Evolutionary conservation across 108 stramenopile genomes (phyloP), one percentile per base, ranked within the genome.

Genomic region (Discostella stelligeroides): DNA sequence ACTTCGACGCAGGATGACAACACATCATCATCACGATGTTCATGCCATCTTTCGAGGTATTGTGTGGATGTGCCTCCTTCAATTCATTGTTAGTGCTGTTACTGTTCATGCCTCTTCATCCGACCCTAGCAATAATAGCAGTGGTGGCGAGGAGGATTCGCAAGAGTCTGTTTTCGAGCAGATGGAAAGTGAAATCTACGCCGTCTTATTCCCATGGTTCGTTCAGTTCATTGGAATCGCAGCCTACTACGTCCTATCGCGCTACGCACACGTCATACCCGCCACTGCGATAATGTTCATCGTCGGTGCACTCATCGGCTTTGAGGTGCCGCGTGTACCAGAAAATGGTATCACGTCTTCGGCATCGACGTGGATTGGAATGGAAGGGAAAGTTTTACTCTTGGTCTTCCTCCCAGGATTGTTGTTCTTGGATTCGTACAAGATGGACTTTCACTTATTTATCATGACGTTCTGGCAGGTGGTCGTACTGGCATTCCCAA

Each of bases 401-500:
- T 1, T 67, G 10, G 45, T 67, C 10, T 79, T 79, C 28, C 77
- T 79, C 18, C 77, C 77, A 17, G 72, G 72, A 8, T 40, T 79
- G 8, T n/a, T 79, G 0, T 79, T 66, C 56, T 14, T 40, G 14
- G 79, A 79, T 38, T 61, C 77, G 34, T 67, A 42, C 55, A 50
- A 23, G 6, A 51, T 73, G 12, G 28, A 79, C 41, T 54, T 79
- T 28, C 55, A 67, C 18, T 29, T 79, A 9, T 73, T 79, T 25
- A 37, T 66, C 10, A 27, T 37, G 37, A 20, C 57, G 7, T 67
- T 77, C 18, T 65, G 50, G 29, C 77, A 79, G 56, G 30, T 73
- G 0, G 28, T 79, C 11, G 23, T 25, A 18, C 85, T 98, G 18
- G 98, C 98, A 12, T 91, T 90, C 63, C 97, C 97, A 3, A 78